Conservation (phyloP, 768 basidiomycete genomes). For the Boletus rubescentipes region DNA sequence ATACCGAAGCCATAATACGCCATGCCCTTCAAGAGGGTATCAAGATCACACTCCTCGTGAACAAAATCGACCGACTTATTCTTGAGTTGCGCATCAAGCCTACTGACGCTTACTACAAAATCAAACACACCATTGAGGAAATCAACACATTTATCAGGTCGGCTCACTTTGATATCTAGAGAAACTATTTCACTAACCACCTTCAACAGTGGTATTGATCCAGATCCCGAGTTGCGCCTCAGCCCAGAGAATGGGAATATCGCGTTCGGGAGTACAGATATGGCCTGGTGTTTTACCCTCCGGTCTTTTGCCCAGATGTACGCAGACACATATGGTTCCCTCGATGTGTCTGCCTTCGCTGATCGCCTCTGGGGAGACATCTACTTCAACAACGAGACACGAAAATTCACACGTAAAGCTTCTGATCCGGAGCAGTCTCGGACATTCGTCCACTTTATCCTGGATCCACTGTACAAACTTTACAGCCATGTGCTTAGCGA, state of each 20-base stretch:
- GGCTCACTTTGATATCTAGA: conserved; percentile 14
- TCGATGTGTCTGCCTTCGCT: conserved; percentile 86
- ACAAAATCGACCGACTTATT: conserved; percentile 97
- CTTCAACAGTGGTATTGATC: conserved; percentile 67
- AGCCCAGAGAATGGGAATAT: conserved; percentile 97
- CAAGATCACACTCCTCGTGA: conserved; percentile 90
- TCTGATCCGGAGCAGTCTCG: conserved; percentile 71
- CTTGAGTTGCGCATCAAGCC: conserved; percentile 96
- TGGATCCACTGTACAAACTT: conserved; percentile 95
- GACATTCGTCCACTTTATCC: conserved; percentile 92
- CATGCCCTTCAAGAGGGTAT: conserved; percentile 88
- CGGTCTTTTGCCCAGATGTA: conserved; percentile 96
- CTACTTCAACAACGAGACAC: conserved; percentile 81
- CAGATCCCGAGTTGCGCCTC: conserved; percentile 81
- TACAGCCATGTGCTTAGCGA: conserved; percentile 95
- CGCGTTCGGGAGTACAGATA: conserved; percentile 94
- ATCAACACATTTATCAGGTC: conserved; percentile 95
- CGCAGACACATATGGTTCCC: conserved; percentile 82
- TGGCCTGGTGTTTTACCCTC: conserved; percentile 97
- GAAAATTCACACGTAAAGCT: conserved; percentile 88
- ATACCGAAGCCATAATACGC: conserved; percentile 83
- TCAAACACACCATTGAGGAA: conserved; percentile 98
- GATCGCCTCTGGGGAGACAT: conserved; percentile 97
- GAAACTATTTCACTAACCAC: neutral
- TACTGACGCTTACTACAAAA: conserved; percentile 96